A percentile compares a stretch with the other conserved stretches of the same genome.
phyloP scores from a whole-genome alignment of 768 basidiomycete genomes.

The Termitomyces sp. region DNA sequence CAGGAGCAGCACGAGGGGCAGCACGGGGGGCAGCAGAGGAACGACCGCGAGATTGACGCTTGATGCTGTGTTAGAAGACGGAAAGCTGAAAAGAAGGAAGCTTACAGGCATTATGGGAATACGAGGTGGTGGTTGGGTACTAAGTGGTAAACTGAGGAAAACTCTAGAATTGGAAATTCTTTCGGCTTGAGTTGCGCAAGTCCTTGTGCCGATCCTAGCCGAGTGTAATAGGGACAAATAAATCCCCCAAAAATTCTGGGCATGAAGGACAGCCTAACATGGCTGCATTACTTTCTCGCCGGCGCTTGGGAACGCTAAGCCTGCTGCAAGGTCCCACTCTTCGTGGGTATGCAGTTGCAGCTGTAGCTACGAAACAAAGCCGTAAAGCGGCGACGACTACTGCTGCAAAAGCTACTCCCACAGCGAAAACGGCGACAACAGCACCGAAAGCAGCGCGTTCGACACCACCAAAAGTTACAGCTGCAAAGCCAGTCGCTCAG shows the following conservation, averaged over 20 bases:
- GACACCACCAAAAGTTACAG: too few species aligned
- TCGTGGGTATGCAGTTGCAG: slow-evolving; percentile 9
- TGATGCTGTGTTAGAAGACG: neutral
- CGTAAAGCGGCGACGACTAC: slow-evolving; percentile 2
- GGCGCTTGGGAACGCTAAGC: slow-evolving; percentile 11
- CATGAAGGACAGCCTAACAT: slow-evolving; percentile 4
- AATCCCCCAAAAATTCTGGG: slow-evolving; percentile 3
- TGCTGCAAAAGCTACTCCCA: neutral
- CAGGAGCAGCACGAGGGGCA: slow-evolving; percentile 37
- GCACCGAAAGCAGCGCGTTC: neutral
- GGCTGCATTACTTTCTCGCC: slow-evolving; percentile 17
- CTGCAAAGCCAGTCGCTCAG: neutral
- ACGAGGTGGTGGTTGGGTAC: slow-evolving; percentile 25
- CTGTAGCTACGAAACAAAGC: slow-evolving; percentile 8
- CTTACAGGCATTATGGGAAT: slow-evolving; percentile 35
- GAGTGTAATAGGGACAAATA: slow-evolving; percentile 4
- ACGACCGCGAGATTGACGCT: slow-evolving; percentile 81
- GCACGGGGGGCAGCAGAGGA: slow-evolving; percentile 52
- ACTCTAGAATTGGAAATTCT: slow-evolving; percentile 15
- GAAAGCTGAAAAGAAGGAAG: neutral
- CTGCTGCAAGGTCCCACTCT: slow-evolving; percentile 3
- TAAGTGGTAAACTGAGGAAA: slow-evolving; percentile 12
- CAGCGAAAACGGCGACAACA: neutral
- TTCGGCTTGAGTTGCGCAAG: slow-evolving; percentile 12
- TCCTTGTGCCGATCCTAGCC: neutral